Evolutionary conservation across 306 rosid genomes (phyloP).

Genomic region (Fragaria nilgerrensis): DNA sequence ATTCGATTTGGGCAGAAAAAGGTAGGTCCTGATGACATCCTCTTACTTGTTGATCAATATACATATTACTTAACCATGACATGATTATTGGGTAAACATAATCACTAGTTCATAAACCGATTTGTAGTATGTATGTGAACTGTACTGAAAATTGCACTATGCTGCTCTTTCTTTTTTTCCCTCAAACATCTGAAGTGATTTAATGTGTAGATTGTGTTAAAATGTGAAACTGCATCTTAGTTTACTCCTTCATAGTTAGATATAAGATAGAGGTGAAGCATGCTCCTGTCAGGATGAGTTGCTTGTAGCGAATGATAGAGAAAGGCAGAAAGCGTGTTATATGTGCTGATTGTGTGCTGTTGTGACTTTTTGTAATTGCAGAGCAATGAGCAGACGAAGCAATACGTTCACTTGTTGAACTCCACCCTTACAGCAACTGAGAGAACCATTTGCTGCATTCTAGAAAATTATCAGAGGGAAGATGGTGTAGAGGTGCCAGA

Average conservation of each 20-base stretch:
- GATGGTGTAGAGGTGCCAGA: conserved; percentile 86
- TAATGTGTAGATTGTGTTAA: background rate
- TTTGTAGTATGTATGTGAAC: background rate
- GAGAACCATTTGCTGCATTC: conserved; percentile 93
- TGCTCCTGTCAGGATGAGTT: background rate
- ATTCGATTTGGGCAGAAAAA: conserved; percentile 91
- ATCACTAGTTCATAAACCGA: background rate
- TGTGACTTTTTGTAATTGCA: conserved; percentile 36
- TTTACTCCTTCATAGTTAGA: background rate
- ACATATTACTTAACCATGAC: background rate
- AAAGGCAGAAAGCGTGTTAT: background rate
- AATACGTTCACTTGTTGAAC: conserved; percentile 81
- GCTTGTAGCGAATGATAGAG: background rate
- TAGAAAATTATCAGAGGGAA: conserved; percentile 89
- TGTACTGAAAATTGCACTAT: background rate
- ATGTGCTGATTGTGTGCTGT: conserved; percentile 14
- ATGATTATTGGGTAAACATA: background rate
- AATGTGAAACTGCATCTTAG: background rate
- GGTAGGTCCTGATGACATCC: conserved; percentile 43
- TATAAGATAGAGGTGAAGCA: background rate
- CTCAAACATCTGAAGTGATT: background rate
- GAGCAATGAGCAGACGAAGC: conserved; percentile 82
- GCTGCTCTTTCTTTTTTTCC: background rate
- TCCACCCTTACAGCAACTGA: conserved; percentile 96
- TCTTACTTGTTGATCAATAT: background rate